Evolutionary conservation across 1,284 basidiomycete species (phyloP), one percentile per base, ranked within the genome.

Genomic region (Moesziomyces sp.): DNA sequence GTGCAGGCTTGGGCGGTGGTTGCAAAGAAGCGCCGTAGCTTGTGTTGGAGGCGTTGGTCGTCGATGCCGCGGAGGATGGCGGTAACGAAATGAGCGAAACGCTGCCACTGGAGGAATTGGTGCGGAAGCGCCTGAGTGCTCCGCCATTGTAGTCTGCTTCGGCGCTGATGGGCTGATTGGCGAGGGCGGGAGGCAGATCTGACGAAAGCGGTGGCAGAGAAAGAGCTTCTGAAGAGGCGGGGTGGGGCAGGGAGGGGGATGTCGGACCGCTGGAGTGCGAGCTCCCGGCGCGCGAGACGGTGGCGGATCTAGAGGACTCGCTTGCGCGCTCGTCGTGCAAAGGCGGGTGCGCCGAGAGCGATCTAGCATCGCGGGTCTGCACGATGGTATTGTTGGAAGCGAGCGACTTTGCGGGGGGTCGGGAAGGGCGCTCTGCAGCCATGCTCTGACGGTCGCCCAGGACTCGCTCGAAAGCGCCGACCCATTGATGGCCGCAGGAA

Each of bases 381-480:
- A 73, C 60, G 57, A 68, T 56, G 40, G 70, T 64, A 16, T 67
- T 60, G 46, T 57, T 67, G 9, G 70, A 54, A 9, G 49, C 21
- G 2, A 68, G 51, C 7, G 57, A 26, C 42, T 73, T 73, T 19
- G 62, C 57, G n/a, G 53, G 48, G 1, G 59, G 43, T 23, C 66
- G 46, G 33, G 64, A 50, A 38, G 67, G 51, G 24, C 68, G 61
- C 46, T 63, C 64, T 13, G 52, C 52, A 44, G 60, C 66, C 21
- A 68, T 54, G 16, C 73, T 76, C 42, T 72, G 58, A 35, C 74
- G 77, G 40, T 82, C 80, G n/a, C 80, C 80, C 11, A 82, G 66
- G 23, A 82, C 80, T 24, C 80, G 50, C 43, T 82, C 80, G 45
- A 82, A 82, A 2, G 80, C 79, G 13, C 80, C 80, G 26, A 82